Conservation (phyloP, 257 asterid genomes). For the Solanum peruvianum region DNA sequence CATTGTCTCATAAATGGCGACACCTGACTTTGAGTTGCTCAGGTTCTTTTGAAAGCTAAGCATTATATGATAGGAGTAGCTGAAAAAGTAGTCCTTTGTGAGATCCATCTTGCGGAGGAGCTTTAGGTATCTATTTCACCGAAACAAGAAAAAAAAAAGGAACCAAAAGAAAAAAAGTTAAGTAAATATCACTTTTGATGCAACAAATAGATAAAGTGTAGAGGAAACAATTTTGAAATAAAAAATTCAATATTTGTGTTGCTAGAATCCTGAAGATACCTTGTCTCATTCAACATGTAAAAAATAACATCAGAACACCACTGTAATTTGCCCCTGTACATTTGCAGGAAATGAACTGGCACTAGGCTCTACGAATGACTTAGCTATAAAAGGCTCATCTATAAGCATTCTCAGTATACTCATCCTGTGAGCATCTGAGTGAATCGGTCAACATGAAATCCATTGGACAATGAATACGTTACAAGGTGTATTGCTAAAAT, state of each 20-base stretch:
- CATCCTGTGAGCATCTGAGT: background rate
- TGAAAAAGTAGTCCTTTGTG: conserved; percentile 90
- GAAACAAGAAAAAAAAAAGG: conserved; percentile 14
- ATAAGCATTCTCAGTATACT: background rate
- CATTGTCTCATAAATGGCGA: conserved; percentile 62
- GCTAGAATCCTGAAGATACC: conserved; percentile 54
- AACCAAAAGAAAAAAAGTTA: conserved; percentile 8
- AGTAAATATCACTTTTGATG: conserved; percentile 7
- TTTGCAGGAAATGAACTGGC: conserved; percentile 36
- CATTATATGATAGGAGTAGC: conserved; percentile 93
- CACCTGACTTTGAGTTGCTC: conserved; percentile 45
- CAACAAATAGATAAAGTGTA: background rate
- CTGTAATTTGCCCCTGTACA: conserved; percentile 50
- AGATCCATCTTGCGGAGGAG: conserved; percentile 82
- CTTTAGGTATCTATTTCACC: conserved; percentile 74
- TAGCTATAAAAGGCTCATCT: conserved; percentile 19
- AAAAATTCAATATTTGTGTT: conserved; percentile 7
- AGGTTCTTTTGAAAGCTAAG: conserved; percentile 82
- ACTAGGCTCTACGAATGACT: conserved; percentile 29
- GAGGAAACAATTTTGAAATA: background rate
- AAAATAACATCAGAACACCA: conserved; percentile 61
- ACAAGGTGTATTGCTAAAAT: background rate
- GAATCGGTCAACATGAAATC: background rate
- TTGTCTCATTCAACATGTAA: conserved; percentile 53
- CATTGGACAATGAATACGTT: background rate